Percentiles rank a stretch among this genome's conserved stretches.
phyloP scores from a whole-genome alignment of 106 monocot species.

The Phalaenopsis aphrodite region DNA sequence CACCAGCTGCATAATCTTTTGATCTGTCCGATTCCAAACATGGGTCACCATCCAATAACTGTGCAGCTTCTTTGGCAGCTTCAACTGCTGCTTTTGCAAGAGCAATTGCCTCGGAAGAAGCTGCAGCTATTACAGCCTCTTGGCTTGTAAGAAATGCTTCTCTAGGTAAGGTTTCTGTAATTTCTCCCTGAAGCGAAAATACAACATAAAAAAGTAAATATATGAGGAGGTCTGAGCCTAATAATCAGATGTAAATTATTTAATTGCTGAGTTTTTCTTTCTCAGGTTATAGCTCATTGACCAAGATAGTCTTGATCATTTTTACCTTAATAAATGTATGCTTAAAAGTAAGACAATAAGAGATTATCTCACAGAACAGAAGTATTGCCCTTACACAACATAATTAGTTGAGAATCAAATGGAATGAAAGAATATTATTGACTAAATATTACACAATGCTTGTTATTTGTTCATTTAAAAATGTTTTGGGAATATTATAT shows the following conservation, averaged over 20 bases:
- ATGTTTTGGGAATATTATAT: no score
- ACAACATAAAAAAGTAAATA: neutral
- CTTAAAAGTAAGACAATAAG: neutral
- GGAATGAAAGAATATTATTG: neutral
- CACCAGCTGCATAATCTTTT: slow-evolving; percentile 25
- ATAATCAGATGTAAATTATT: no score
- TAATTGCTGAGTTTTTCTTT: no score
- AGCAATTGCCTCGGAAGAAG: slow-evolving; percentile 78
- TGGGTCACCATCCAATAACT: slow-evolving; percentile 22
- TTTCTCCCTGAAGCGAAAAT: slow-evolving; percentile 23
- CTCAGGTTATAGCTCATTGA: no score
- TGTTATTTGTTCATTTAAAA: no score
- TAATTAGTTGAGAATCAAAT: neutral
- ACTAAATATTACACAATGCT: no score
- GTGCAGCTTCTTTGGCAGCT: slow-evolving; percentile 78
- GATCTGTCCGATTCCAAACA: slow-evolving; percentile 15
- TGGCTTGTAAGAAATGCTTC: slow-evolving; percentile 42
- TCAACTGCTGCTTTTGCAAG: slow-evolving; percentile 88
- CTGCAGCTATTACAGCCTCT: slow-evolving; percentile 63
- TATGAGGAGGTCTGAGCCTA: neutral
- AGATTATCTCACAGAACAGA: neutral
- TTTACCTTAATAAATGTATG: neutral
- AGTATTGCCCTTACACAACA: neutral
- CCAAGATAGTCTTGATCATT: neutral
- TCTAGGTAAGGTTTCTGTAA: slow-evolving; percentile 22